A percentile compares a stretch with the other conserved stretches of the same genome.
Evolutionary conservation across 495 filamentous ascomycete species (phyloP).

Genomic region (Thozetella sp.): DNA sequence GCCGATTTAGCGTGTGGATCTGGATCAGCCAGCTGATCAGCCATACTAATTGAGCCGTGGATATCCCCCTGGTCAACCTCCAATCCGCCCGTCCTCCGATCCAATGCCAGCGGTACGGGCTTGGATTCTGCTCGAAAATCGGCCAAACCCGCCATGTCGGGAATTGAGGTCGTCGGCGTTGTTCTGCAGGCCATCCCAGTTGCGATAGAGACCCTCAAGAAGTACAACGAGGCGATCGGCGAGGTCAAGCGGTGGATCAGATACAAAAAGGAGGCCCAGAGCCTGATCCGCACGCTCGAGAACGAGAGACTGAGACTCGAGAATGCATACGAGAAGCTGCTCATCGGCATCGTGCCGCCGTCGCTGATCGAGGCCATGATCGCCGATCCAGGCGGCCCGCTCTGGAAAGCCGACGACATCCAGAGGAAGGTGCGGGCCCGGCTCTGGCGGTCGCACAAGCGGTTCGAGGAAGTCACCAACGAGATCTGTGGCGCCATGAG

Average conservation of each 20-base stretch:
- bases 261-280: conserved; percentile 27
- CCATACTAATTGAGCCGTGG: too few relatives aligned
- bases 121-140: too few relatives aligned
- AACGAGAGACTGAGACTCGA: conserved; percentile 31
- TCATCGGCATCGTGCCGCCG: conserved; percentile 21
- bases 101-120: too few relatives aligned
- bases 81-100: too few relatives aligned
- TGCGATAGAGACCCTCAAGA: conserved; percentile 34
- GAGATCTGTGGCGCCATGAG: conserved; percentile 16
- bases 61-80: too few relatives aligned
- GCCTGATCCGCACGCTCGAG: conserved; percentile 26
- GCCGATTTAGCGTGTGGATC: too few relatives aligned
- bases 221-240: conserved; percentile 30
- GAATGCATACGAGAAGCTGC: conserved; percentile 30
- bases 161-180: conserved; percentile 43
- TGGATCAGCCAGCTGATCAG: too few relatives aligned
- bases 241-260: conserved; percentile 21
- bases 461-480: conserved; percentile 19
- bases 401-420: conserved; percentile 17
- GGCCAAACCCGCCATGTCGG: conserved; percentile 35
- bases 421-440: conserved; percentile 11
- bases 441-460: conserved; percentile 14
- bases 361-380: conserved; percentile 24
- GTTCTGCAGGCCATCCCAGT: conserved; percentile 42
- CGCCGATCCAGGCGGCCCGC: conserved; percentile 16